Evolutionary conservation across 1,139 yeast species (phyloP), one percentile per base, ranked within the genome.

Genomic region (Hansenula sp.): DNA sequence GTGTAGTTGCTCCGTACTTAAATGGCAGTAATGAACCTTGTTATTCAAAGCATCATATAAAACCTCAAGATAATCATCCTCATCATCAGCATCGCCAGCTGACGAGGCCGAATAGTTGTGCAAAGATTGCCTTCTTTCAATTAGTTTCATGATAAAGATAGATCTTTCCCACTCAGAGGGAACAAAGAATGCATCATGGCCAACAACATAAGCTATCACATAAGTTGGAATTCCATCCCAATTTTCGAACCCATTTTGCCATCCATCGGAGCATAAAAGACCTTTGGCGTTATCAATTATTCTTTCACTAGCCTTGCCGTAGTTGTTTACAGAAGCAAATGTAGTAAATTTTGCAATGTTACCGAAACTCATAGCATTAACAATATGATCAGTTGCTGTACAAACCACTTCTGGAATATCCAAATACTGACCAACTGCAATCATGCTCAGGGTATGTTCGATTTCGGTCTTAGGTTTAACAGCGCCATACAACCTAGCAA

Each of bases 121-220:
- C 6, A 13, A 9, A 15, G 36, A 33, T 25, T 47, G 50, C 27
- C 66, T 53, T 52, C 71, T 53, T 43, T 70, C 71, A 29, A 71
- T 59, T 31, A 72, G 49, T 42, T 62, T 66, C 42, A 72, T 65
- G 6, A 71, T 62, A 48, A 75, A 74, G 17, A 70, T 50, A 38
- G 77, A 73, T 41, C 82, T 59, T 39, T 74, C 79, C 76, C 77
- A 74, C 54, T 77, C 82, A 2, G 68, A 66, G 1, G 76, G 76
- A 5, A 75, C 75, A 54, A 70, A 76, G 48, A 77, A 76, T 15
- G 71, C 72, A 49, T 77, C 79, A 17, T 70, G 63, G 0, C 72
- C 70, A 6, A 76, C 63, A 5, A 74, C 72, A 24, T 70, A 71
- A 0, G 71, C 66, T 17, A 74, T 64, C 11, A 75, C 58, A 2